These are phyloP conservation scores for Phytophthora sojae DNA, from an alignment of 352 stramenopile genomes.

Conservation along the genomic window DNA sequence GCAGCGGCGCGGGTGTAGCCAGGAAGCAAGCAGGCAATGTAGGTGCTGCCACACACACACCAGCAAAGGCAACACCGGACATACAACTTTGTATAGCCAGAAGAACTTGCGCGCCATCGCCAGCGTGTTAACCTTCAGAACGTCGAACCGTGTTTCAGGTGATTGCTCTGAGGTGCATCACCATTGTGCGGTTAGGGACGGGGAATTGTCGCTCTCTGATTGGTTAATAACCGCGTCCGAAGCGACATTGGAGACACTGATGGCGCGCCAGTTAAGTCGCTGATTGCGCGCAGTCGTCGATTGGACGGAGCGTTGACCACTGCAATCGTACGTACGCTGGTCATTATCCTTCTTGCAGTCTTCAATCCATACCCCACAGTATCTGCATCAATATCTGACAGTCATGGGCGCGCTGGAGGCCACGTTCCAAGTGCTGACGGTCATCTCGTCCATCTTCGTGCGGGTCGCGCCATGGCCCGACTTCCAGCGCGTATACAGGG, in stretches of 20 bases:
- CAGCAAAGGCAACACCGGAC: background rate
- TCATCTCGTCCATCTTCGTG: constrained; percentile 76
- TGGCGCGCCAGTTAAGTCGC: constrained; percentile 11
- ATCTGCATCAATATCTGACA: background rate
- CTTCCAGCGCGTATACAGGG: constrained; percentile 67
- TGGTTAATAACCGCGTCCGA: constrained; percentile 13
- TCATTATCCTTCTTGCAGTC: constrained; percentile 27
- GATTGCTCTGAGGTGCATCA: background rate
- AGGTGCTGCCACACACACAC: no score
- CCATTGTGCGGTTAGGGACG: background rate
- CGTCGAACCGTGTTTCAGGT: no score
- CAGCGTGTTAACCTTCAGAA: no score
- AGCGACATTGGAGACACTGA: constrained; percentile 10
- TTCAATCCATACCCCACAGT: background rate
- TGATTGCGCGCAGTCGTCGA: constrained; percentile 20
- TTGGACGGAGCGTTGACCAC: background rate
- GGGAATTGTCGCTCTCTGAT: constrained; percentile 2
- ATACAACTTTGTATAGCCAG: background rate
- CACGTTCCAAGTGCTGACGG: constrained; percentile 63
- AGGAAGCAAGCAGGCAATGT: no score
- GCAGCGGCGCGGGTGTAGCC: no score
- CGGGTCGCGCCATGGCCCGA: constrained; percentile 59
- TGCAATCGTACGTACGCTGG: no score
- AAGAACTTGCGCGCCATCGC: background rate
- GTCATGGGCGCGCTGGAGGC: constrained; percentile 29